Conservation (phyloP, 2,329 filamentous ascomycete genomes). For the Cladosporium austrohemisphaericum region DNA sequence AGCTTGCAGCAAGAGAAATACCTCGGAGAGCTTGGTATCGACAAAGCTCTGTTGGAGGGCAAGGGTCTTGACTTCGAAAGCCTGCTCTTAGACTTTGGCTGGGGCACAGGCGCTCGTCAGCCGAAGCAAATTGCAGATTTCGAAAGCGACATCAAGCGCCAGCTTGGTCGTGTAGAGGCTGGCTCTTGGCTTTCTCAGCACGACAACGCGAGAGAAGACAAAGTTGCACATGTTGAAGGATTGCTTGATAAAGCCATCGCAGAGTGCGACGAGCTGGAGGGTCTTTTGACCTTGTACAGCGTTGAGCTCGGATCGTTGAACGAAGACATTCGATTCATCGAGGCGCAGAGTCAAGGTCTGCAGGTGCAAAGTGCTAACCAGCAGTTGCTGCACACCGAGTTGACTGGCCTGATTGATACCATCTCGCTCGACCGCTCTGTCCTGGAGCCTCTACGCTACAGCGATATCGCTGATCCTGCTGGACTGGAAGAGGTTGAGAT, state of each 20-base stretch:
- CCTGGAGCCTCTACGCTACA: slow-evolving; percentile 68
- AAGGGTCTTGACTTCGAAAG: slow-evolving; percentile 76
- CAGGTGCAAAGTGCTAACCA: slow-evolving; percentile 98
- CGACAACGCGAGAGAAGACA: slow-evolving; percentile 76
- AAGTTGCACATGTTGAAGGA: slow-evolving; percentile 78
- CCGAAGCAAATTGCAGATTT: slow-evolving; percentile 73
- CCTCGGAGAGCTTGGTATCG: slow-evolving; percentile 71
- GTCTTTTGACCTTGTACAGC: slow-evolving; percentile 86
- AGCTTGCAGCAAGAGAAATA: slow-evolving; percentile 76
- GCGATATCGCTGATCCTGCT: slow-evolving; percentile 66
- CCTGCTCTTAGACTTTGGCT: slow-evolving; percentile 82
- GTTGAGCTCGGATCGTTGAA: slow-evolving; percentile 91
- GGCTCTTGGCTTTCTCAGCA: slow-evolving; percentile 84
- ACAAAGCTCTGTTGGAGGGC: slow-evolving; percentile 70
- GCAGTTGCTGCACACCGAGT: slow-evolving; percentile 83
- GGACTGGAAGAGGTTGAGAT: slow-evolving; percentile 75
- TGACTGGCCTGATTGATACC: slow-evolving; percentile 83
- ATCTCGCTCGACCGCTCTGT: slow-evolving; percentile 79
- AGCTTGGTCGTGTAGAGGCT: slow-evolving; percentile 85
- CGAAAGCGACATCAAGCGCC: slow-evolving; percentile 77
- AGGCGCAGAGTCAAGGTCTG: slow-evolving; percentile 92
- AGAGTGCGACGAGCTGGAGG: slow-evolving; percentile 95
- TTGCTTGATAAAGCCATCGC: slow-evolving; percentile 86
- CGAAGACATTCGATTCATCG: slow-evolving; percentile 94
- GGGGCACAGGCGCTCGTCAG: slow-evolving; percentile 74